Conservation (phyloP, 1,284 basidiomycete species). For the Leccinum proximum region DNA sequence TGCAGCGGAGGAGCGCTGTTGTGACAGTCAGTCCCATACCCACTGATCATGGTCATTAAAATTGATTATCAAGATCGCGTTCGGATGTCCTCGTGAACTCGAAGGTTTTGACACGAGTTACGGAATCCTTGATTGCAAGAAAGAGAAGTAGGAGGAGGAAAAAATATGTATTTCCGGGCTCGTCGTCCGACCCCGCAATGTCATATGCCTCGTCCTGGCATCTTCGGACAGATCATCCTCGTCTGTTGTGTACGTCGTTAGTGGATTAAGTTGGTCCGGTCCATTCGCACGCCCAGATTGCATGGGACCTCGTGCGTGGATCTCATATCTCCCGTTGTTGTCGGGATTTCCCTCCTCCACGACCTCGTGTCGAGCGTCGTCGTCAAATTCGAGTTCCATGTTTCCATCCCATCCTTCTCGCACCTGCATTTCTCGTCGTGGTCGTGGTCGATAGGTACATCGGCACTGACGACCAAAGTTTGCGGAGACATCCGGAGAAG, state of each 20-base stretch:
- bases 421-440: conserved; percentile 24
- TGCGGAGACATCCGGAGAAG: conserved; percentile 50
- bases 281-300: conserved; percentile 6
- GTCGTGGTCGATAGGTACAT: conserved; percentile 19
- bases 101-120: no score
- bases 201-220: conserved; percentile 17
- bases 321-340: conserved; percentile 27
- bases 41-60: no score
- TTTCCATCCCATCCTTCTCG: conserved; percentile 39
- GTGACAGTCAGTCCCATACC: no score
- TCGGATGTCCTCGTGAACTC: no score
- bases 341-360: conserved; percentile 18
- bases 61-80: no score
- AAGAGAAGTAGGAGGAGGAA: no score
- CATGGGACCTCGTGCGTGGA: conserved; percentile 19
- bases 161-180: no score
- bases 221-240: conserved; percentile 27
- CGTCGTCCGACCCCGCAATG: conserved; percentile 15
- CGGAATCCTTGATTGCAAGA: no score
- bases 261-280: conserved; percentile 9
- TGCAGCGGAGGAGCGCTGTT: no score
- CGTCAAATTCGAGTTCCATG: conserved; percentile 17
- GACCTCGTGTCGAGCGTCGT: conserved; percentile 11
- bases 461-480: conserved; percentile 19
- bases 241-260: conserved; percentile 26